phyloP scores from a whole-genome alignment of 495 filamentous ascomycete species.

The Xylaria scruposa region DNA sequence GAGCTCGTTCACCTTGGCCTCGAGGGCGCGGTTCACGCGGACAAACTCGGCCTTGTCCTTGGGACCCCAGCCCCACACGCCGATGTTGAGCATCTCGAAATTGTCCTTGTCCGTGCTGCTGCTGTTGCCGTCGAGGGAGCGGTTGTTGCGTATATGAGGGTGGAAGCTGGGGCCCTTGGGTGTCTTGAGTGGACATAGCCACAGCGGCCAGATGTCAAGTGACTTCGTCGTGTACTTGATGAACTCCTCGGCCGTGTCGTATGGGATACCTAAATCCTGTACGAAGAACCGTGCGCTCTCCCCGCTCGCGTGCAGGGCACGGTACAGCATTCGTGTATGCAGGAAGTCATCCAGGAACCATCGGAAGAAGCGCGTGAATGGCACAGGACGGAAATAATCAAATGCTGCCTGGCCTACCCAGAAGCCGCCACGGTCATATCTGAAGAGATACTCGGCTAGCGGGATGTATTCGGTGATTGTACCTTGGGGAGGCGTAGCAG shows the following conservation, averaged over 20 bases:
- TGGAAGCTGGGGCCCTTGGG: constrained; percentile 53
- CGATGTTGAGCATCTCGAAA: constrained; percentile 59
- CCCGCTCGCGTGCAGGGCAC: constrained; percentile 63
- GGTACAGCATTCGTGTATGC: constrained; percentile 70
- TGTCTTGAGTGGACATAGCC: constrained; percentile 63
- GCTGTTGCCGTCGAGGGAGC: not conserved
- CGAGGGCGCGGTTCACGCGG: constrained; percentile 66
- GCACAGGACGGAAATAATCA: constrained; percentile 58
- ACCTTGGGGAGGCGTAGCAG: not conserved
- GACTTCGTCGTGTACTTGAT: constrained; percentile 57
- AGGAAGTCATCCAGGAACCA: constrained; percentile 68
- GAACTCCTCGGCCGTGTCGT: constrained; percentile 55
- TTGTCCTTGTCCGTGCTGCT: constrained; percentile 13
- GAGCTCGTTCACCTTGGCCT: constrained; percentile 66
- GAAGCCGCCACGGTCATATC: constrained; percentile 67
- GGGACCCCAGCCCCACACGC: constrained; percentile 62
- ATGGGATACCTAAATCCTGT: constrained; percentile 65
- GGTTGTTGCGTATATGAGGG: constrained; percentile 39
- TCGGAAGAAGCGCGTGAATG: constrained; percentile 61
- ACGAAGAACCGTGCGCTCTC: constrained; percentile 60
- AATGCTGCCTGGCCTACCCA: constrained; percentile 64
- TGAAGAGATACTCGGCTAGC: constrained; percentile 61
- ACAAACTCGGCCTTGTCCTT: constrained; percentile 51
- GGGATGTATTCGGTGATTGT: constrained; percentile 55
- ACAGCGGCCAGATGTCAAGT: constrained; percentile 63